Conservation (phyloP, 1,284 basidiomycete species). For the Irpex sp. region DNA sequence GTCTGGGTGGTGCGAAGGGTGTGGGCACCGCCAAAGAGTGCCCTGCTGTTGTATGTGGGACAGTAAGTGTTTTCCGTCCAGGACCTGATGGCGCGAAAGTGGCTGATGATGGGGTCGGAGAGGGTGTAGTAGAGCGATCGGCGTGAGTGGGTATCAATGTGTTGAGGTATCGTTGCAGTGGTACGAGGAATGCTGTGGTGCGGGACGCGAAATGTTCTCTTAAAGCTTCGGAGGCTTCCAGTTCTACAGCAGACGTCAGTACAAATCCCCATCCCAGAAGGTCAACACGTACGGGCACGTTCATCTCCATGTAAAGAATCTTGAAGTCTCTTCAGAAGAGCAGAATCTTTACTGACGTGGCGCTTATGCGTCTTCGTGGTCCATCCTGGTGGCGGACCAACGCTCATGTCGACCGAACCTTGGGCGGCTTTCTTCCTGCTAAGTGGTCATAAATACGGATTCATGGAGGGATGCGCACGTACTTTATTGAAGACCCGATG, state of each 20-base stretch:
- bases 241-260: conserved; percentile 35
- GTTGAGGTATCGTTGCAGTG: conserved; percentile 91
- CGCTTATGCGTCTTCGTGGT: conserved; percentile 78
- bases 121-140: conserved; percentile 15
- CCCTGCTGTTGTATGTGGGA: conserved; percentile 1
- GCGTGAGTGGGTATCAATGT: conserved; percentile 76
- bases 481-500: conserved; percentile 39
- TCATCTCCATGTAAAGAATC: conserved; percentile 48
- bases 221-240: conserved; percentile 65
- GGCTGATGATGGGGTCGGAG: conserved; percentile 7
- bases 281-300: conserved; percentile 43
- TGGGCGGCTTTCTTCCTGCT: background rate
- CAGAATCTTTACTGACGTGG: conserved; percentile 81
- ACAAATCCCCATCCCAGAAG: background rate
- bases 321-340: conserved; percentile 68
- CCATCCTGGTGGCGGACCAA: conserved; percentile 68
- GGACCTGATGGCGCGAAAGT: conserved; percentile 3
- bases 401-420: conserved; percentile 18
- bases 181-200: conserved; percentile 87
- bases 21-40: background rate
- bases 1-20: conserved; percentile 23
- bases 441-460: background rate
- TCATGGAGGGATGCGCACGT: background rate
- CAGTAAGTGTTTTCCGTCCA: conserved; percentile 1
- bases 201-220: conserved; percentile 85